Conservation (phyloP, 2,329 filamentous ascomycete genomes). For the Penicillium olsonii region DNA sequence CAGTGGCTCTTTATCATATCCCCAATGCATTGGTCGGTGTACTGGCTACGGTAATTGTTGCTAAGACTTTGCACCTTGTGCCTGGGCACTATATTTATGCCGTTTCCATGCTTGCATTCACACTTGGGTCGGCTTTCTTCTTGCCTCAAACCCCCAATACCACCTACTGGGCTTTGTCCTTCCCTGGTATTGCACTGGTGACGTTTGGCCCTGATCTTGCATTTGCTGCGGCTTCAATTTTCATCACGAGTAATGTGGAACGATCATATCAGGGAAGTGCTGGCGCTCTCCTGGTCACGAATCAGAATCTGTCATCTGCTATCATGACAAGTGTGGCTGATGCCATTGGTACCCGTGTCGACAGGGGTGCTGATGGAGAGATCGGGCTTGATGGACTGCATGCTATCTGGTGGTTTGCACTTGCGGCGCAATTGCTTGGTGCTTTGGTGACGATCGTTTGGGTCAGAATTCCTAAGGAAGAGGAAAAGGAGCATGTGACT, state of each 20-base stretch:
- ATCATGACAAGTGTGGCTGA: conserved; percentile 40
- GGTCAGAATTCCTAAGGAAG: conserved; percentile 46
- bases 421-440: conserved; percentile 37
- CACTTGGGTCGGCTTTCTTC: conserved; percentile 43
- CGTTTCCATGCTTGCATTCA: conserved; percentile 46
- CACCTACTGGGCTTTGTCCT: conserved; percentile 48
- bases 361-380: conserved; percentile 22
- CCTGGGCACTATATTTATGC: conserved; percentile 51
- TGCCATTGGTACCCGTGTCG: conserved; percentile 39
- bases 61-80: conserved; percentile 47
- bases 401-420: conserved; percentile 46
- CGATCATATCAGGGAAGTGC: conserved; percentile 51
- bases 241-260: conserved; percentile 50
- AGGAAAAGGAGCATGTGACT: conserved; percentile 37
- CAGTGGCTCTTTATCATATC: conserved; percentile 47
- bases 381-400: conserved; percentile 38
- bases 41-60: conserved; percentile 49
- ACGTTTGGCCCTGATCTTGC: conserved; percentile 52
- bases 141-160: conserved; percentile 44
- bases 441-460: conserved; percentile 39
- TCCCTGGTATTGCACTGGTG: conserved; percentile 48
- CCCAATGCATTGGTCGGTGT: conserved; percentile 50
- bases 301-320: conserved; percentile 50
- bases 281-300: conserved; percentile 49
- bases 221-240: conserved; percentile 52